A percentile compares a stretch with the other conserved stretches of the same genome.
Evolutionary conservation across 148 eudicot species (phyloP).

Genomic region (Hydrangea macrophylla): DNA sequence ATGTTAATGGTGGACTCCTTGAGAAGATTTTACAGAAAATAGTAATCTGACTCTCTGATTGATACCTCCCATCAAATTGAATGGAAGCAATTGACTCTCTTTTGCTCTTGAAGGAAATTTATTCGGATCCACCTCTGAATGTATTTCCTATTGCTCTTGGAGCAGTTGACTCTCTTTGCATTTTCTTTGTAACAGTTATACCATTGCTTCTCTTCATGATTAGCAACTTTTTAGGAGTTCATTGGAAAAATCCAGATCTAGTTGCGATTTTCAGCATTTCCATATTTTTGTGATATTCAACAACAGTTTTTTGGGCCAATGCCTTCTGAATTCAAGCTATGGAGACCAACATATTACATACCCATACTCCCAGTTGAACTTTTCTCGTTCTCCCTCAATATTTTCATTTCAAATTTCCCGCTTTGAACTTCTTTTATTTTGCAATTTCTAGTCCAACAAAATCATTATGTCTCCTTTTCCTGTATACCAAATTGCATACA

Average conservation of each 20-base stretch:
- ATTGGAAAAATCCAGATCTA: neutral
- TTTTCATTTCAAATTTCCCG: neutral
- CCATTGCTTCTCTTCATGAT: neutral
- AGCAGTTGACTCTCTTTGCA: neutral
- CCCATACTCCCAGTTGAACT: neutral
- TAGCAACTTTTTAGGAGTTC: neutral
- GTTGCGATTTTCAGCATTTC: neutral
- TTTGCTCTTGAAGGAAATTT: neutral
- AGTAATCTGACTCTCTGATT: neutral
- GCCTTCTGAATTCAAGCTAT: neutral
- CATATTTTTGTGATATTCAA: too few relatives aligned
- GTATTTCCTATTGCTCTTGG: too few relatives aligned
- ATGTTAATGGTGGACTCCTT: too few relatives aligned
- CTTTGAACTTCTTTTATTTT: neutral
- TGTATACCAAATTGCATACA: neutral
- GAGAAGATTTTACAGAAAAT: too few relatives aligned
- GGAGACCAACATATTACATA: neutral
- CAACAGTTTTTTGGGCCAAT: neutral
- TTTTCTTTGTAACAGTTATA: neutral
- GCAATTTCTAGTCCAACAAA: neutral
- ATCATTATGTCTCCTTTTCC: constrained; percentile 4
- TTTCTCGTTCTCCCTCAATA: neutral
- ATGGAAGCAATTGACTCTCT: neutral
- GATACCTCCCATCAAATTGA: neutral
- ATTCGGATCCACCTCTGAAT: neutral